Conservation (phyloP, 129 eudicot species). For the Helichrysum umbraculigerum region DNA sequence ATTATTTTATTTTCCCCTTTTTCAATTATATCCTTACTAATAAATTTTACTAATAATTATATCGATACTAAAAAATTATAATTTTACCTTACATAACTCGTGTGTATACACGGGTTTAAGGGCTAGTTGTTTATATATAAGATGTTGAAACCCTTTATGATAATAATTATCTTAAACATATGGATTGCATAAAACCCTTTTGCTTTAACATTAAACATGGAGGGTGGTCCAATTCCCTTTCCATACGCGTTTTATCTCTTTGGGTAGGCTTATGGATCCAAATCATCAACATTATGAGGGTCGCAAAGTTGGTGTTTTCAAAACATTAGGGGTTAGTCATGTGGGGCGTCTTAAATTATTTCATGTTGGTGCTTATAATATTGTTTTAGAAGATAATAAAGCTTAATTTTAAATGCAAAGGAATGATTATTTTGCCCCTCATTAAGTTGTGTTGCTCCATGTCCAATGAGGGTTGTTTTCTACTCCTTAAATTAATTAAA, state of each 20-base stretch:
- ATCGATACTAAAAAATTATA: too few relatives aligned
- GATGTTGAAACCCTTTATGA: background rate
- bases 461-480: slow-evolving; percentile 24
- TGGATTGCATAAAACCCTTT: slow-evolving; percentile 22
- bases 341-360: slow-evolving; percentile 48
- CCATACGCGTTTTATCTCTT: slow-evolving; percentile 5
- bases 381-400: slow-evolving; percentile 13
- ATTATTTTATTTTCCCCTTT: too few relatives aligned
- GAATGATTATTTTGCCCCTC: slow-evolving; percentile 20
- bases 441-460: slow-evolving; percentile 19
- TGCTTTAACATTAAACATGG: slow-evolving; percentile 23
- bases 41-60: too few relatives aligned
- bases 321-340: slow-evolving; percentile 37
- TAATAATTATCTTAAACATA: slow-evolving; percentile 24
- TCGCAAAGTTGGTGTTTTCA: slow-evolving; percentile 24
- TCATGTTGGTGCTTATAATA: slow-evolving; percentile 36
- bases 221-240: slow-evolving; percentile 30
- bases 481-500: background rate
- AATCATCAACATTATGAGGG: slow-evolving; percentile 35
- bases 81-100: too few relatives aligned
- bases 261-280: slow-evolving; percentile 39
- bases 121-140: too few relatives aligned
- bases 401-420: background rate
- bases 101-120: too few relatives aligned
- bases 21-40: too few relatives aligned